Percentiles rank a stretch among this genome's conserved stretches.
phyloP scores from a whole-genome alignment of 305 asterid genomes.

The Fraxinus dipetala region DNA sequence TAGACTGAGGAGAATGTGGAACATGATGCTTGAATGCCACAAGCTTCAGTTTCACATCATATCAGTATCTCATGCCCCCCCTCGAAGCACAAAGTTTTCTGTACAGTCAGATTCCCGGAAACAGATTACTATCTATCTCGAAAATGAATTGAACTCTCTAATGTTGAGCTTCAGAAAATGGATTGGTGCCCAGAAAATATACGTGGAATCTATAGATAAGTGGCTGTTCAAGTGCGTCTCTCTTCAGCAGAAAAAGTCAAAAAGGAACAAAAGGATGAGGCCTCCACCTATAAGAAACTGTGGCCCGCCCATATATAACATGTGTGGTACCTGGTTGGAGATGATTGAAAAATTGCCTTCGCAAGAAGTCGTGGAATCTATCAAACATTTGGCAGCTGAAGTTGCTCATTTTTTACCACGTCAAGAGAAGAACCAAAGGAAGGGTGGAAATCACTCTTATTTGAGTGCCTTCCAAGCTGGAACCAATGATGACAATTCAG shows the following conservation, averaged over 20 bases:
- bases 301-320: conserved; percentile 88
- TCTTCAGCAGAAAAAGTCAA: conserved; percentile 50
- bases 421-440: conserved; percentile 70
- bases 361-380: conserved; percentile 61
- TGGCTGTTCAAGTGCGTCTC: conserved; percentile 84
- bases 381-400: conserved; percentile 67
- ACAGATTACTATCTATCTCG: conserved; percentile 59
- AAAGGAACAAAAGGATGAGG: conserved; percentile 52
- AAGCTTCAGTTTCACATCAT: conserved; percentile 74
- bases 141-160: conserved; percentile 49
- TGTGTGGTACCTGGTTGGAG: conserved; percentile 79
- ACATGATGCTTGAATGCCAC: conserved; percentile 74
- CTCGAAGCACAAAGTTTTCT: conserved; percentile 49
- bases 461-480: conserved; percentile 17
- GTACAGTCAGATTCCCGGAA: conserved; percentile 64
- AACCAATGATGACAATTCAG: conserved; percentile 17
- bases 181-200: conserved; percentile 70
- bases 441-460: conserved; percentile 28
- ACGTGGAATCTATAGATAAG: conserved; percentile 64
- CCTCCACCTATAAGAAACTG: conserved; percentile 50
- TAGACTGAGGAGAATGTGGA: conserved; percentile 96
- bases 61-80: conserved; percentile 55
- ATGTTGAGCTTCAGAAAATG: conserved; percentile 70
- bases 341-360: conserved; percentile 53
- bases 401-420: conserved; percentile 67